Evolutionary conservation across 805 yeast species (phyloP).

Genomic region (Ascoidea rubescens): DNA sequence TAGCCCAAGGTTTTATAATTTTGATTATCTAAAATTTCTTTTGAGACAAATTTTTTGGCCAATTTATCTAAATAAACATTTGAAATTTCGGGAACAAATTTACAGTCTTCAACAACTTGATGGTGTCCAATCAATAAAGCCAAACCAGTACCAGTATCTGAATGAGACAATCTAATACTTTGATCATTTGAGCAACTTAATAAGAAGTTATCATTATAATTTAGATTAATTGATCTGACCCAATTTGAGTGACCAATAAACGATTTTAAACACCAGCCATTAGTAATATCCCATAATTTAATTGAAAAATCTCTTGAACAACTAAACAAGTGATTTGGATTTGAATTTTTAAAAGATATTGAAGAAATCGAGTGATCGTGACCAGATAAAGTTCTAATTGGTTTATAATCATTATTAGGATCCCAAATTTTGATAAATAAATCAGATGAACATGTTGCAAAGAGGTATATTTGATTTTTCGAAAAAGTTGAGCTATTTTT

Average conservation of each 20-base stretch:
- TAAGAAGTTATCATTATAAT: conserved; percentile 37
- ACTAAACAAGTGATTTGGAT: conserved; percentile 36
- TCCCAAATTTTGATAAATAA: conserved; percentile 60
- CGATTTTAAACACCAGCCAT: conserved; percentile 54
- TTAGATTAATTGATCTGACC: conserved; percentile 55
- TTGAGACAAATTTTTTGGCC: conserved; percentile 21
- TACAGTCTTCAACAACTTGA: conserved; percentile 69
- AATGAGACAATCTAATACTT: conserved; percentile 52
- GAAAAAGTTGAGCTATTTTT: background rate
- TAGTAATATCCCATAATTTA: conserved; percentile 49
- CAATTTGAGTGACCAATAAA: conserved; percentile 79
- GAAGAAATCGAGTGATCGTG: conserved; percentile 80
- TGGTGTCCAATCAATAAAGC: conserved; percentile 62
- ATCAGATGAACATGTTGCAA: conserved; percentile 40
- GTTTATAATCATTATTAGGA: conserved; percentile 29
- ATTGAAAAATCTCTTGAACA: conserved; percentile 52
- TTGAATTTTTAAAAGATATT: conserved; percentile 33
- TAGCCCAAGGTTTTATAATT: conserved; percentile 31
- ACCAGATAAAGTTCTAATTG: conserved; percentile 55
- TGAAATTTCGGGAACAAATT: conserved; percentile 44
- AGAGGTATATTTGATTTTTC: conserved; percentile 14
- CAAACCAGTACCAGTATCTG: conserved; percentile 51
- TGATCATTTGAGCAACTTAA: conserved; percentile 74
- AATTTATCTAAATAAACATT: conserved; percentile 34
- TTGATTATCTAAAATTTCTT: conserved; percentile 12